phyloP scores from a whole-genome alignment of 371 early-diverging fungal species.

The Apophysomyces elegans region DNA sequence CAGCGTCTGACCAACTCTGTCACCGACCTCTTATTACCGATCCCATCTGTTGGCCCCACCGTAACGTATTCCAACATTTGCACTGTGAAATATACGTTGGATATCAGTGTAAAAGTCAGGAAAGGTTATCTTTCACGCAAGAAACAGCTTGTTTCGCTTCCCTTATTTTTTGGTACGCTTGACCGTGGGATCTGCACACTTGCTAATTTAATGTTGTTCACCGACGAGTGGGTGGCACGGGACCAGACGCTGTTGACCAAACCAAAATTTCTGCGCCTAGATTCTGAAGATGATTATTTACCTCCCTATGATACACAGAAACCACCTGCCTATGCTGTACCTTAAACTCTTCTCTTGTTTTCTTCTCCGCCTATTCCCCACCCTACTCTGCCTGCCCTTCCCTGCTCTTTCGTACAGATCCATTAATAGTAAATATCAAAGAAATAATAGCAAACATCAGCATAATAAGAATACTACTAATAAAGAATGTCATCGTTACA shows the following conservation, averaged over 20 bases:
- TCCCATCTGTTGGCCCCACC: background rate
- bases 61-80: background rate
- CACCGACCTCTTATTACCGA: background rate
- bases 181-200: conserved; percentile 9
- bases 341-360: background rate
- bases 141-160: background rate
- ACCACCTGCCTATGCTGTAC: background rate
- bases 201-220: background rate
- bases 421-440: too few relatives aligned
- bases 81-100: background rate
- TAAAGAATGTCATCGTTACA: too few relatives aligned
- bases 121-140: background rate
- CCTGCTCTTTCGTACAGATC: too few relatives aligned
- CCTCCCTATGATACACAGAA: background rate
- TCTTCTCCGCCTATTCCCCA: too few relatives aligned
- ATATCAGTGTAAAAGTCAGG: background rate
- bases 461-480: too few relatives aligned
- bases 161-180: conserved; percentile 4
- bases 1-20: background rate
- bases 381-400: too few relatives aligned
- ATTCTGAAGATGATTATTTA: conserved; percentile 2
- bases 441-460: too few relatives aligned
- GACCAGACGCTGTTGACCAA: conserved; percentile 4
- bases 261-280: background rate
- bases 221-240: background rate